These are phyloP conservation scores for Pinus taeda DNA, from an alignment of 75 land plant species.

Conservation along the genomic window DNA sequence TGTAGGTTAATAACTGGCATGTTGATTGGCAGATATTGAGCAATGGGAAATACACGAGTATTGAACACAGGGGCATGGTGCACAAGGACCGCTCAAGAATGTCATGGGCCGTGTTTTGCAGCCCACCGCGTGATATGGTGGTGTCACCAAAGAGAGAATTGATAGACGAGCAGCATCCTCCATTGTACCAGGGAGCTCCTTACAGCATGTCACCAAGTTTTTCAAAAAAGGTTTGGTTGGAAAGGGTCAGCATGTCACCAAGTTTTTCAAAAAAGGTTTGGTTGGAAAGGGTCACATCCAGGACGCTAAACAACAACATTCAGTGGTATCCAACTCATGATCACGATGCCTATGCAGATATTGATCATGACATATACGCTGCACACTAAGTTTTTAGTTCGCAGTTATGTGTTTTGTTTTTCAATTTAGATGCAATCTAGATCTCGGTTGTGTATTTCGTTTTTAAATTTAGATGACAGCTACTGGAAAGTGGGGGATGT, in stretches of 20 bases:
- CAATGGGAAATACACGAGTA: constrained; percentile 3
- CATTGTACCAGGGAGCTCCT: constrained; percentile 15
- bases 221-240: constrained; percentile 25
- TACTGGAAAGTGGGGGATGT: no score
- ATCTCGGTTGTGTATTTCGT: no score
- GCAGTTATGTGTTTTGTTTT: no score
- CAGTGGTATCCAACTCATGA: no score
- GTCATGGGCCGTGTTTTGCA: not conserved
- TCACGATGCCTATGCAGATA: no score
- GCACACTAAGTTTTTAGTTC: no score
- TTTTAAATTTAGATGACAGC: no score
- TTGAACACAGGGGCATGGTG: constrained; percentile 2
- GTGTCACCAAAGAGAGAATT: constrained; percentile 30
- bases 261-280: constrained; percentile 15
- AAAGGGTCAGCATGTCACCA: not conserved
- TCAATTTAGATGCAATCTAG: no score
- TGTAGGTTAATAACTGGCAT: not conserved
- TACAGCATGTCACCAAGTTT: not conserved
- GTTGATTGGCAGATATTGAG: not conserved
- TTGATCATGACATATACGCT: no score
- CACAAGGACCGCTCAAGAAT: constrained; percentile 1
- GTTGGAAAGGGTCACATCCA: constrained; percentile 18
- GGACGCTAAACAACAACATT: not conserved
- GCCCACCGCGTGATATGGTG: not conserved
- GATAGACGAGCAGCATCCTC: constrained; percentile 19